Evolutionary conservation across 345 rosid species (phyloP).

Genomic region (Sonneratia caseolaris): DNA sequence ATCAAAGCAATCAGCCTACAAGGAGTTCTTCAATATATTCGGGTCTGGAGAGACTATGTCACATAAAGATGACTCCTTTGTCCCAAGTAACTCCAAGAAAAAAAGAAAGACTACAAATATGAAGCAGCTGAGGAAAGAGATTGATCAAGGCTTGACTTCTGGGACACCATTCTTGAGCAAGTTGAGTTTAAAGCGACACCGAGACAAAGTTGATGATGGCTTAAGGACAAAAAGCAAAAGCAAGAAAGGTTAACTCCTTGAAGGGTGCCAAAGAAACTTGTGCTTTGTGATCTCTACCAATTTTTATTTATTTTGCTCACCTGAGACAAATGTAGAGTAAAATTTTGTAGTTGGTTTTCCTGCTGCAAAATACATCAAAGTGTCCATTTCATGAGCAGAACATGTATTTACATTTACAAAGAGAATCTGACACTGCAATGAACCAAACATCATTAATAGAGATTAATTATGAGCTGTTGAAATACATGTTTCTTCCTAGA

Average conservation of each 20-base stretch:
- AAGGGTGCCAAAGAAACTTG: constrained; percentile 25
- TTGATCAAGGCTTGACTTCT: constrained; percentile 28
- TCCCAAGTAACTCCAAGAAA: constrained; percentile 34
- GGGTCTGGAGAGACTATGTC: constrained; percentile 45
- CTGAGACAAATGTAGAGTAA: background rate
- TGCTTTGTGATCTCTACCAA: background rate
- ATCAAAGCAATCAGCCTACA: constrained; percentile 66
- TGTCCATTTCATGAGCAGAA: background rate
- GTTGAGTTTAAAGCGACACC: constrained; percentile 22
- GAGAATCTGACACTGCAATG: background rate
- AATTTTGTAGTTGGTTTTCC: background rate
- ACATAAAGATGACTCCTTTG: constrained; percentile 32
- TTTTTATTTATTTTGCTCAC: background rate
- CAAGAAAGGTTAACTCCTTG: constrained; percentile 16
- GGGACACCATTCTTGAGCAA: constrained; percentile 6
- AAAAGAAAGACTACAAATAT: constrained; percentile 23
- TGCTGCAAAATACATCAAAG: background rate
- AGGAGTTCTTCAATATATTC: constrained; percentile 53
- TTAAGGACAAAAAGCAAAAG: constrained; percentile 29
- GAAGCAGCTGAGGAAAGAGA: constrained; percentile 47
- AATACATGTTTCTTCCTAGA: background rate
- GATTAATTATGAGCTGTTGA: background rate
- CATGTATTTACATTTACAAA: background rate
- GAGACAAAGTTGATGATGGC: constrained; percentile 28
- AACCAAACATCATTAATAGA: background rate